Evolutionary conservation across 2,329 filamentous ascomycete species (phyloP).

Genomic region (Fusarium sambucinum): DNA sequence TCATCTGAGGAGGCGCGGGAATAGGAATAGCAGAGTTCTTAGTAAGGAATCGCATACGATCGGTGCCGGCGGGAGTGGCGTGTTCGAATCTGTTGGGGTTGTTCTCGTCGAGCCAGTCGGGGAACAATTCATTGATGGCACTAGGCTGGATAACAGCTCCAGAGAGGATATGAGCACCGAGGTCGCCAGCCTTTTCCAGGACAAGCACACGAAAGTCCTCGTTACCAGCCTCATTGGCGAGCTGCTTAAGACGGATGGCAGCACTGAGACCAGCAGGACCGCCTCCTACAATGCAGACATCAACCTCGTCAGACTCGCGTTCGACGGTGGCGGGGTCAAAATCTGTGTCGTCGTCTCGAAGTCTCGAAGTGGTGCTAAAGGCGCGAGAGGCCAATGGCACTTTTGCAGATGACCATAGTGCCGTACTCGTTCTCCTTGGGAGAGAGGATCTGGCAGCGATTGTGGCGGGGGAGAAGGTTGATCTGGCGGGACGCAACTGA

Average conservation of each 20-base stretch:
- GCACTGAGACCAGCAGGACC: conserved; percentile 94
- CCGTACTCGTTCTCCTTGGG: conserved; percentile 24
- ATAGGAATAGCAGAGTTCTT: conserved; percentile 82
- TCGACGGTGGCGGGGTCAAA: conserved; percentile 79
- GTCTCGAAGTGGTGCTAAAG: conserved; percentile 53
- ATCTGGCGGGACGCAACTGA: conserved; percentile 47
- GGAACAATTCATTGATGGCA: conserved; percentile 88
- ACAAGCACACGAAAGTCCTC: conserved; percentile 95
- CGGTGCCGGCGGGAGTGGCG: conserved; percentile 83
- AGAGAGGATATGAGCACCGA: conserved; percentile 94
- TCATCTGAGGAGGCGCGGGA: conserved; percentile 94
- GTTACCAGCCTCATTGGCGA: conserved; percentile 93
- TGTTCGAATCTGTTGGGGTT: conserved; percentile 90
- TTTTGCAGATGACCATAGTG: conserved; percentile 38
- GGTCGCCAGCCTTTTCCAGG: conserved; percentile 93
- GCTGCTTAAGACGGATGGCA: conserved; percentile 93
- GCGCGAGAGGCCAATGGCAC: conserved; percentile 46
- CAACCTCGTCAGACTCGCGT: conserved; percentile 91
- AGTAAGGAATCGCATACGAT: conserved; percentile 95
- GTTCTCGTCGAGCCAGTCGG: conserved; percentile 90
- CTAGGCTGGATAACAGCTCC: conserved; percentile 94
- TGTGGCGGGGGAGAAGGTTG: conserved; percentile 41
- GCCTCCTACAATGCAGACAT: conserved; percentile 96
- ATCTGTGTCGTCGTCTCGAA: conserved; percentile 58
- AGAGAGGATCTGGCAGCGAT: conserved; percentile 33